Percentiles rank a stretch among this genome's conserved stretches.
Evolutionary conservation across 2,329 filamentous ascomycete species (phyloP).

Genomic region (Neonectria sp.): DNA sequence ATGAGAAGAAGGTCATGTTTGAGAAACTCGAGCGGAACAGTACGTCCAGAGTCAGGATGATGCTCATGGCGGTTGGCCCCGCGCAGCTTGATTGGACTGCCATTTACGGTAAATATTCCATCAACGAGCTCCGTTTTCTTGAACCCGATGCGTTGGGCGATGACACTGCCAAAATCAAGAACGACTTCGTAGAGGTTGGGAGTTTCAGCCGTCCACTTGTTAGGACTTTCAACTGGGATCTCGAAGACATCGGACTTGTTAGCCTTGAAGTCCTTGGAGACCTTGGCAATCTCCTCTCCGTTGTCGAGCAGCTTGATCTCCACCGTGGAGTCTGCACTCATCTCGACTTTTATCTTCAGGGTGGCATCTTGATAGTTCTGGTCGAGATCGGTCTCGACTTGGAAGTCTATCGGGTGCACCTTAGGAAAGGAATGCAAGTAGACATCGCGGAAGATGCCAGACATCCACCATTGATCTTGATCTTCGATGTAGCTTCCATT

Average conservation of each 20-base stretch:
- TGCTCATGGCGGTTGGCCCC: constrained; percentile 82
- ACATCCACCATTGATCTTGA: constrained; percentile 78
- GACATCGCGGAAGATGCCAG: constrained; percentile 77
- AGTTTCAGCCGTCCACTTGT: constrained; percentile 79
- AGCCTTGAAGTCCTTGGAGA: neutral
- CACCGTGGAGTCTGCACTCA: constrained; percentile 54
- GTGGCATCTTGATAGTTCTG: constrained; percentile 63
- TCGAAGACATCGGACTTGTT: constrained; percentile 53
- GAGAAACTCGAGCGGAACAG: constrained; percentile 74
- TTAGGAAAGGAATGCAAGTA: constrained; percentile 73
- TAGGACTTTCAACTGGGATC: constrained; percentile 60
- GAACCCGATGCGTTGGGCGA: neutral
- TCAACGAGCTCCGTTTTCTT: constrained; percentile 65
- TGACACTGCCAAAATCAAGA: constrained; percentile 63
- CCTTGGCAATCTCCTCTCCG: constrained; percentile 39
- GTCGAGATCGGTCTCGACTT: constrained; percentile 70
- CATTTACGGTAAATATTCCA: constrained; percentile 76
- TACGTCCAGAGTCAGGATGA: constrained; percentile 73
- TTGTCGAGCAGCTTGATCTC: constrained; percentile 53
- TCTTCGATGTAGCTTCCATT: constrained; percentile 83
- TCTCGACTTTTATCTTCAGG: constrained; percentile 62
- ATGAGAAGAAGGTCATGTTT: constrained; percentile 74
- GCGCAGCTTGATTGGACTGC: constrained; percentile 74
- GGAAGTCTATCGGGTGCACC: constrained; percentile 69
- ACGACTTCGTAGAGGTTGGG: constrained; percentile 72